Evolutionary conservation across 495 filamentous ascomycete genomes (phyloP).

Genomic region (Rhizodiscina lignyota): DNA sequence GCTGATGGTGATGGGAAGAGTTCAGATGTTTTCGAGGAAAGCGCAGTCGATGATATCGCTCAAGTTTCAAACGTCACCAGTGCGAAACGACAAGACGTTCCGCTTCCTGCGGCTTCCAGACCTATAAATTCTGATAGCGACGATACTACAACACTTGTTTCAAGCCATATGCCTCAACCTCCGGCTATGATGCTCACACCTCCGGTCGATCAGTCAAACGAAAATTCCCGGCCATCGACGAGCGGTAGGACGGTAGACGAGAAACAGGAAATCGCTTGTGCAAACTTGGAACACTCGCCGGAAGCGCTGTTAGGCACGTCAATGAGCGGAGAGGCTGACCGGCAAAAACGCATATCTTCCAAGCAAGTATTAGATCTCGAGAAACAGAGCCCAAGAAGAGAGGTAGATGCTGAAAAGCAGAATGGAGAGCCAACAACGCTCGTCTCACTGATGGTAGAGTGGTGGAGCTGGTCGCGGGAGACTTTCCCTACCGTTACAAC

Average conservation of each 20-base stretch:
- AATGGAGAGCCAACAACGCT: conserved; percentile 22
- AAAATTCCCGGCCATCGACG: not conserved
- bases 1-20: not conserved
- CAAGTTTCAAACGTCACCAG: not conserved
- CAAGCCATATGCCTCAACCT: too few species aligned
- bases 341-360: too few species aligned
- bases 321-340: too few species aligned
- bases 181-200: too few species aligned
- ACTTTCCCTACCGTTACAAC: conserved; percentile 49
- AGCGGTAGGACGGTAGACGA: conserved; percentile 11
- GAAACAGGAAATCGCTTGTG: conserved; percentile 7
- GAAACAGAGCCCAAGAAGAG: too few species aligned
- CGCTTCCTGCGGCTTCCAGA: not conserved
- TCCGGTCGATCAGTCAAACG: too few species aligned
- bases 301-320: conserved; percentile 7
- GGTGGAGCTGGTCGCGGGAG: conserved; percentile 38
- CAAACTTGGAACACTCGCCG: conserved; percentile 1
- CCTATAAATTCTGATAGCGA: too few species aligned
- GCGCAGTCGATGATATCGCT: not conserved
- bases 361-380: too few species aligned
- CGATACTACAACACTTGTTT: too few species aligned
- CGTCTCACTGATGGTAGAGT: conserved; percentile 24
- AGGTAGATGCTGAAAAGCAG: conserved; percentile 1
- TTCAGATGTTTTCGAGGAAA: too few species aligned
- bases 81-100: not conserved